Evolutionary conservation across 2,329 filamentous ascomycete species (phyloP), one percentile per base, ranked within the genome.

Genomic region (Aspergillus sp.): DNA sequence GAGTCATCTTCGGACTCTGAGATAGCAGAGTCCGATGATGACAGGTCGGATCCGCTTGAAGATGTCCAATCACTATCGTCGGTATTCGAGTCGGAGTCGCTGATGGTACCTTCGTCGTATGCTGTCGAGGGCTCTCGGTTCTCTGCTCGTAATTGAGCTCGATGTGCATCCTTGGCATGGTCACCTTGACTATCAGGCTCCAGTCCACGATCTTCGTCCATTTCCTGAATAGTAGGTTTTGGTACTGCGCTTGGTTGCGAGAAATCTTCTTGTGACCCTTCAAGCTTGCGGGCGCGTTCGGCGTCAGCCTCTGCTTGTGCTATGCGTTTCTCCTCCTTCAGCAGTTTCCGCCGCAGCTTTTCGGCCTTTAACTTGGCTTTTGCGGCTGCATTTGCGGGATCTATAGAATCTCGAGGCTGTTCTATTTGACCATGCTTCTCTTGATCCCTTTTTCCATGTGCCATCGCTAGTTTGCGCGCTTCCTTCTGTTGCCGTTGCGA

Each of bases 291-390:
- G 56, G 73, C 73, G 51, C 68, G 71, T 48, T 74, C 71, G 4
- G 74, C 74, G 59, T 76, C 71, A 0, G 75, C 76, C 58, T 80
- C 76, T 6, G 78, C 78, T 62, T 76, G 76, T 41, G 74, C 75
- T 44, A 77, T 71, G 41, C 71, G 70, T 61, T 73, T 76, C 71
- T 91, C 88, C 59, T 90, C 87, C 71, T 87, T 89, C 66, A 87
- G 83, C 45, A 91, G 80, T 55, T 73, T 76, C 57, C 69, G 71
- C 26, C 70, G 70, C 32, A 77, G 66, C 56, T 72, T 78, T 45
- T 78, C 76, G 5, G 76, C 74, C 58, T 74, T 75, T 41, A 67
- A 63, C 55, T 74, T 74, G 12, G 74, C 71, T 57, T 73, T 74
- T 36, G 64, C 65, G 1, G 69, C 73, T 4, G 68, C 71, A 60